Evolutionary conservation across 768 basidiomycete genomes (phyloP).

Genomic region (Suillus cothurnatus): DNA sequence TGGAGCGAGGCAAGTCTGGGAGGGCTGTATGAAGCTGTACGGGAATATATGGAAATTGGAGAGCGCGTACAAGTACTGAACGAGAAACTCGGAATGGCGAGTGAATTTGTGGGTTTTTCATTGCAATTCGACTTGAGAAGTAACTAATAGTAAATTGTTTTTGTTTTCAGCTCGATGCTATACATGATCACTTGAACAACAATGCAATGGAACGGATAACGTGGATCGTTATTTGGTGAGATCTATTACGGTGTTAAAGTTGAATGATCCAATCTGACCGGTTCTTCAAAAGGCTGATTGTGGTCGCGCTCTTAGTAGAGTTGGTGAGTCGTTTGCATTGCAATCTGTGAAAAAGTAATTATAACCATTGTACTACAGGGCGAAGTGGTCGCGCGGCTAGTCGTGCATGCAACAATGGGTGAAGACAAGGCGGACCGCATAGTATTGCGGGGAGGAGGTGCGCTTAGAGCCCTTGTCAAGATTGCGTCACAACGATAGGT

Average conservation of each 20-base stretch:
- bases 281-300: conserved; percentile 69
- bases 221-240: conserved; percentile 68
- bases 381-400: conserved; percentile 77
- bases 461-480: conserved; percentile 3
- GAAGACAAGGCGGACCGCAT: conserved; percentile 12
- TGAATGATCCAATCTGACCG: conserved; percentile 13
- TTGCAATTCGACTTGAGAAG: not conserved
- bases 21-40: conserved; percentile 87
- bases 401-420: conserved; percentile 62
- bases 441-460: conserved; percentile 7
- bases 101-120: conserved; percentile 77
- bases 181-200: conserved; percentile 92
- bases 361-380: conserved; percentile 50
- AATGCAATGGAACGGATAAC: conserved; percentile 91
- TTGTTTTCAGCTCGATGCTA: conserved; percentile 73
- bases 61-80: conserved; percentile 82
- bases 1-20: conserved; percentile 93
- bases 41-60: conserved; percentile 94
- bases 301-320: conserved; percentile 88
- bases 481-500: conserved; percentile 4
- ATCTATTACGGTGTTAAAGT: conserved; percentile 29
- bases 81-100: conserved; percentile 84
- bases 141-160: not conserved
- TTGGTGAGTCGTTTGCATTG: conserved; percentile 46
- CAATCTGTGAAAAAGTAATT: not conserved